phyloP scores from a whole-genome alignment of 2,329 filamentous ascomycete genomes.

The Amylocarpus encephaloides region DNA sequence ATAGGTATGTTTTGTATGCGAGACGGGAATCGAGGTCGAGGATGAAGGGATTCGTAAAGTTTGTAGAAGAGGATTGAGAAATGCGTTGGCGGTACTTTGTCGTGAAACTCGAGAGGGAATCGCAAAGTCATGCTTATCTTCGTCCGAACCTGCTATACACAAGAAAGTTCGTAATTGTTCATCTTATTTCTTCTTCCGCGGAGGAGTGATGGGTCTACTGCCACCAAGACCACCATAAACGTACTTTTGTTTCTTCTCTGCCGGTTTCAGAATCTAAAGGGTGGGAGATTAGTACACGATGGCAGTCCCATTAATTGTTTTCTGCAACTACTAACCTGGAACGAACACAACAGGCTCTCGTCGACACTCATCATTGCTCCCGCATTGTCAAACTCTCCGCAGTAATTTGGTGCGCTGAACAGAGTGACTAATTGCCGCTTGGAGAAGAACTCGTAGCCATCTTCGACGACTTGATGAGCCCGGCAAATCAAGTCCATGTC shows the following conservation, averaged over 20 bases:
- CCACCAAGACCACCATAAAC: constrained; percentile 69
- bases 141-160: constrained; percentile 88
- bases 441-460: constrained; percentile 99
- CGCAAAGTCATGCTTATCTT: constrained; percentile 55
- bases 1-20: constrained; percentile 27
- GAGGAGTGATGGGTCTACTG: constrained; percentile 64
- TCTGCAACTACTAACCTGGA: constrained; percentile 61
- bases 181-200: constrained; percentile 65
- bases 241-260: constrained; percentile 99
- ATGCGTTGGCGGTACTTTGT: constrained; percentile 24
- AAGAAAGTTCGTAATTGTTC: constrained; percentile 62
- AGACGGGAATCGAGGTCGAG: constrained; percentile 15
- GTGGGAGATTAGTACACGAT: constrained; percentile 10
- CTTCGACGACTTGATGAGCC: constrained; percentile 97
- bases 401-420: constrained; percentile 98
- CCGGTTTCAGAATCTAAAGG: constrained; percentile 90
- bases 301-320: not conserved
- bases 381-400: constrained; percentile 98
- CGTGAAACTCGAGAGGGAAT: constrained; percentile 24
- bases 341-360: constrained; percentile 95
- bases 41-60: constrained; percentile 19
- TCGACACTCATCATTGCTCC: constrained; percentile 99
- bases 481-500: constrained; percentile 99
- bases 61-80: constrained; percentile 18
- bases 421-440: constrained; percentile 96